These are phyloP conservation scores for Gossypium turneri DNA, from an alignment of 345 rosid species.

Conservation along the genomic window DNA sequence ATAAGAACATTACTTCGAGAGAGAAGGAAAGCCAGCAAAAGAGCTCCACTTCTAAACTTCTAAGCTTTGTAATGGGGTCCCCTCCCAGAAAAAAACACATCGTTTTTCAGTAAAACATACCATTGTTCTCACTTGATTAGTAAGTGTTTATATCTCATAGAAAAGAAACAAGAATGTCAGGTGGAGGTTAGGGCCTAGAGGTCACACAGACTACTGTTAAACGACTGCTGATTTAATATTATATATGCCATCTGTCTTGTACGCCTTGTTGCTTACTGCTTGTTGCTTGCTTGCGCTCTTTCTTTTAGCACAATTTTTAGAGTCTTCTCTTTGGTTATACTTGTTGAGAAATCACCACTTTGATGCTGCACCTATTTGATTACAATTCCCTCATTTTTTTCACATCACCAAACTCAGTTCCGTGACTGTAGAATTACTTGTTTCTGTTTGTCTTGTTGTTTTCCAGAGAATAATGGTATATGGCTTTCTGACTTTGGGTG, in stretches of 20 bases:
- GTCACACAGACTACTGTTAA: constrained; percentile 15
- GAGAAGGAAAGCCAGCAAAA: background rate
- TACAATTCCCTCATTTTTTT: constrained; percentile 18
- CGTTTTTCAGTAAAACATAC: background rate
- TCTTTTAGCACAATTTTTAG: background rate
- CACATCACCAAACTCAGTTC: constrained; percentile 29
- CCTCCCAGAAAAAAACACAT: background rate
- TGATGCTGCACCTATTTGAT: constrained; percentile 38
- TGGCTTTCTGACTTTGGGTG: constrained; percentile 22
- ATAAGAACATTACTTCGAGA: background rate
- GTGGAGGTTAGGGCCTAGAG: background rate
- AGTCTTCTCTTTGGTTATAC: constrained; percentile 13
- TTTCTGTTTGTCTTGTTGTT: constrained; percentile 55
- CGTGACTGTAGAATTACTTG: constrained; percentile 14
- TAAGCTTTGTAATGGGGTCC: background rate
- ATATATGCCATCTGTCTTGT: constrained; percentile 21
- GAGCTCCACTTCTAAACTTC: background rate
- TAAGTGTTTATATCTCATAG: too few species aligned
- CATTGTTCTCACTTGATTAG: background rate
- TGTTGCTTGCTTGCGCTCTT: constrained; percentile 1
- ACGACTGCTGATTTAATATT: background rate
- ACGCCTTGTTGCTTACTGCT: constrained; percentile 28
- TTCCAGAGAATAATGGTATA: constrained; percentile 31
- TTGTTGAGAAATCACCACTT: constrained; percentile 27
- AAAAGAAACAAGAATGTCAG: too few species aligned